phyloP scores from a whole-genome alignment of 495 filamentous ascomycete species.

The Aspergillus biplanus region DNA sequence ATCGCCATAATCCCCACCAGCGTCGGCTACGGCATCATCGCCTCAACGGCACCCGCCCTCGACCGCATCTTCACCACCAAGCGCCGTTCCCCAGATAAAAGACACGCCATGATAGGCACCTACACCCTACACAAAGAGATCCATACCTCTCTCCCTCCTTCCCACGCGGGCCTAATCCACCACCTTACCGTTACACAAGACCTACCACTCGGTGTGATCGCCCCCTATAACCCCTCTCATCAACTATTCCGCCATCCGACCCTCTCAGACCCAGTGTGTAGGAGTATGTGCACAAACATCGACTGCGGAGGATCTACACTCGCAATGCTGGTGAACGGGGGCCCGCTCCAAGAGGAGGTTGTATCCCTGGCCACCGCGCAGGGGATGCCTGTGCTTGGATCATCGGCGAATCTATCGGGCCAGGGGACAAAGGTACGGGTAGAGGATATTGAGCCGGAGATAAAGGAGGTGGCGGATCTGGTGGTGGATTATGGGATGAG shows the following conservation, averaged over 20 bases:
- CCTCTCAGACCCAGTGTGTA: background rate
- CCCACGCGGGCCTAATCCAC: constrained; percentile 23
- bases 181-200: constrained; percentile 26
- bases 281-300: constrained; percentile 11
- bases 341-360: constrained; percentile 30
- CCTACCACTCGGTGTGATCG: constrained; percentile 31
- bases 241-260: constrained; percentile 21
- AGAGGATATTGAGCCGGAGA: constrained; percentile 37
- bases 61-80: constrained; percentile 26
- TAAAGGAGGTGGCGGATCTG: constrained; percentile 30
- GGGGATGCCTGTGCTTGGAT: constrained; percentile 27
- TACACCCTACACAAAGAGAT: constrained; percentile 26
- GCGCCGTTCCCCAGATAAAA: constrained; percentile 27
- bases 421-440: constrained; percentile 32
- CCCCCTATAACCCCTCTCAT: constrained; percentile 26
- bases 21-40: constrained; percentile 33
- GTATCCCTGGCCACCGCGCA: constrained; percentile 23
- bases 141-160: constrained; percentile 20
- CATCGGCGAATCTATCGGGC: constrained; percentile 34
- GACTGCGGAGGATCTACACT: constrained; percentile 23
- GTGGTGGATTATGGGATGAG: constrained; percentile 35
- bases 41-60: constrained; percentile 20
- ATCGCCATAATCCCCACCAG: constrained; percentile 32
- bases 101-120: constrained; percentile 32
- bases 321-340: constrained; percentile 35